Evolutionary conservation across 1,284 basidiomycete genomes (phyloP).

Genomic region (Heterobasidion occidentale): DNA sequence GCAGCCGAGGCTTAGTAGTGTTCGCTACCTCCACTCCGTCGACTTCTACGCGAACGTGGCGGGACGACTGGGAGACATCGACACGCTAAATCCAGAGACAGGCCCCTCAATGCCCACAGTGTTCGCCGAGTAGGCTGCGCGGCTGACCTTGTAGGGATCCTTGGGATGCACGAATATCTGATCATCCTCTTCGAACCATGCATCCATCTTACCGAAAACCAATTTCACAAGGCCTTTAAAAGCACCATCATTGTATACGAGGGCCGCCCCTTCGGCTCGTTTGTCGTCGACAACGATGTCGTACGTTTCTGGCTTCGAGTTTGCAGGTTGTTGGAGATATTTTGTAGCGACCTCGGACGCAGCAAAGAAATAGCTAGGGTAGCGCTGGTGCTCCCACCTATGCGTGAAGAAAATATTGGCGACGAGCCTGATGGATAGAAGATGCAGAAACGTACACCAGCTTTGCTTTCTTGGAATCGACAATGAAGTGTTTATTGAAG

Average conservation of each 20-base stretch:
- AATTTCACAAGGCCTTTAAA: constrained; percentile 42
- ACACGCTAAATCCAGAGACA: constrained; percentile 32
- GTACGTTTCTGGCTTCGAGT: constrained; percentile 23
- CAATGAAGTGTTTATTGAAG: constrained; percentile 40
- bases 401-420: background rate
- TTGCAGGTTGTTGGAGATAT: constrained; percentile 28
- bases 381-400: constrained; percentile 52
- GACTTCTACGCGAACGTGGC: constrained; percentile 51
- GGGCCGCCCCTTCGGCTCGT: constrained; percentile 33
- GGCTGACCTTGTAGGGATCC: constrained; percentile 57
- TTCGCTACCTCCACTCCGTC: constrained; percentile 57
- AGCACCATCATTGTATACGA: constrained; percentile 30
- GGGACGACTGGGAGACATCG: constrained; percentile 51
- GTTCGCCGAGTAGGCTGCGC: too few species aligned
- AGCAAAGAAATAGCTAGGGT: constrained; percentile 48
- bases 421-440: background rate
- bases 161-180: constrained; percentile 53
- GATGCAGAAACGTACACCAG: constrained; percentile 40
- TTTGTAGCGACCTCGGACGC: constrained; percentile 31
- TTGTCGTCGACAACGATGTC: constrained; percentile 38
- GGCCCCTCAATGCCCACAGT: background rate
- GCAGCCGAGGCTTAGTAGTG: constrained; percentile 40
- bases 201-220: constrained; percentile 41
- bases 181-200: constrained; percentile 66
- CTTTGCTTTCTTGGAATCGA: constrained; percentile 46